Evolutionary conservation across 2,329 filamentous ascomycete species (phyloP), one percentile per base, ranked within the genome.

Genomic region (Colletotrichum coccodes): DNA sequence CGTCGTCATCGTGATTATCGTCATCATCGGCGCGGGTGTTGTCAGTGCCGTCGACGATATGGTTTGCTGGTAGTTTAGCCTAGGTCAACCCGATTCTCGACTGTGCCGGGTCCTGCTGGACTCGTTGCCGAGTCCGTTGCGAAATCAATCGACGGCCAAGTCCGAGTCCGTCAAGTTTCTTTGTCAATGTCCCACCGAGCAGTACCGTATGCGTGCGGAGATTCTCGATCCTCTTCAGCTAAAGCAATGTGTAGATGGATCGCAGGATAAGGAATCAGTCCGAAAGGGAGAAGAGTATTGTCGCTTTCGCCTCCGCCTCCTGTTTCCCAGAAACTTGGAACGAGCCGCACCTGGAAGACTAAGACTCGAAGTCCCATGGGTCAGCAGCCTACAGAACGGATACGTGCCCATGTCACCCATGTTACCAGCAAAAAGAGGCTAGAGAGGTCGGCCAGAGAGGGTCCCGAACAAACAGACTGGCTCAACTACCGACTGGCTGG

Each of bases 401-500:
- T 54, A 18, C 42, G 16, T 38, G 34, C n/a, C 18, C n/a, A 32
- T 34, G 26, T n/a, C 36, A 16, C 54, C n/a, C 32, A 12, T 30
- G 56, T 21, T 12, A 8, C 21, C 16, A 6, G 12, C n/a, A 38
- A 7, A 26, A 12, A 38, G n/a, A n/a, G n/a, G n/a, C n/a, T 40
- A 21, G 23, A n/a, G 14, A n/a, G 16, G 23, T 34, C 6, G 34
- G 14, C 14, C 6, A 56, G 21, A 26, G n/a, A 59, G 32, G 18
- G 26, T 21, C 21, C 23, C 9, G n/a, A 28, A 28, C 30, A 23
- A n/a, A 21, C 28, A 32, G 30, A 14, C 32, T 21, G 38, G 44
- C 34, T 42, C 11, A 47, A 40, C 26, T 54, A 23, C 63, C 57
- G 63, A 60, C 47, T 54, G 32, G 57, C 30, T 52, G 21, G 38